Evolutionary conservation across 176 grass and related monocot species (phyloP).

Genomic region (Saccharum officinarum): DNA sequence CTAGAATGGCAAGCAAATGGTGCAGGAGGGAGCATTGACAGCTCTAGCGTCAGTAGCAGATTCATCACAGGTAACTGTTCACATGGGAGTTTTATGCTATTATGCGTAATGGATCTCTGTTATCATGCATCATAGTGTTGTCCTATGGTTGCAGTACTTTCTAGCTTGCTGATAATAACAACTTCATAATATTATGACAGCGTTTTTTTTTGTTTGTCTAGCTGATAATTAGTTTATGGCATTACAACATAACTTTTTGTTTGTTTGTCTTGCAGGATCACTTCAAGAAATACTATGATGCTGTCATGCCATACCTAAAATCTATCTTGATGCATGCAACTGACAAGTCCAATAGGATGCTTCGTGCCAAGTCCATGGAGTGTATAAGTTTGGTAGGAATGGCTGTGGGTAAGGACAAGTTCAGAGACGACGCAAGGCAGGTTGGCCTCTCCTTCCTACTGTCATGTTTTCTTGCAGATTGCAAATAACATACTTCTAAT

Average conservation of each 20-base stretch:
- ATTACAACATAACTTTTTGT: constrained; percentile 1
- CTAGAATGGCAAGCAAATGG: constrained; percentile 99
- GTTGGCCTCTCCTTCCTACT: constrained; percentile 26
- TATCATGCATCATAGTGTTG: neutral
- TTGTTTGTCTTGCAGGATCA: constrained; percentile 61
- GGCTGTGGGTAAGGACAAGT: constrained; percentile 99
- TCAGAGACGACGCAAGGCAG: constrained; percentile 98
- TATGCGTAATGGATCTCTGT: neutral
- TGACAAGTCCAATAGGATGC: constrained; percentile 97
- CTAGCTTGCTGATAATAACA: constrained; percentile 1
- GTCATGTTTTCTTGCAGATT: constrained; percentile 6
- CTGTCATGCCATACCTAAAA: constrained; percentile 98
- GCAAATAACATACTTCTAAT: neutral
- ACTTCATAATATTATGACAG: neutral
- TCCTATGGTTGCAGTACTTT: constrained; percentile 19
- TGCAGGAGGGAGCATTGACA: constrained; percentile 96
- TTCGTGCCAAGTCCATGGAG: constrained; percentile 98
- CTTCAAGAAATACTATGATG: constrained; percentile 98
- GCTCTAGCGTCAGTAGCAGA: constrained; percentile 98
- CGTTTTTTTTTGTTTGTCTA: neutral
- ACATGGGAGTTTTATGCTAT: constrained; percentile 11
- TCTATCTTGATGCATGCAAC: constrained; percentile 98
- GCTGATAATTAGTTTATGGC: neutral
- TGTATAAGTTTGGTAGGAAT: constrained; percentile 99
- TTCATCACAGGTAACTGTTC: constrained; percentile 82